A percentile compares a stretch with the other conserved stretches of the same genome.
Conservation (phyloP, 2,329 filamentous ascomycete genomes). For the Fusarium sp. region DNA sequence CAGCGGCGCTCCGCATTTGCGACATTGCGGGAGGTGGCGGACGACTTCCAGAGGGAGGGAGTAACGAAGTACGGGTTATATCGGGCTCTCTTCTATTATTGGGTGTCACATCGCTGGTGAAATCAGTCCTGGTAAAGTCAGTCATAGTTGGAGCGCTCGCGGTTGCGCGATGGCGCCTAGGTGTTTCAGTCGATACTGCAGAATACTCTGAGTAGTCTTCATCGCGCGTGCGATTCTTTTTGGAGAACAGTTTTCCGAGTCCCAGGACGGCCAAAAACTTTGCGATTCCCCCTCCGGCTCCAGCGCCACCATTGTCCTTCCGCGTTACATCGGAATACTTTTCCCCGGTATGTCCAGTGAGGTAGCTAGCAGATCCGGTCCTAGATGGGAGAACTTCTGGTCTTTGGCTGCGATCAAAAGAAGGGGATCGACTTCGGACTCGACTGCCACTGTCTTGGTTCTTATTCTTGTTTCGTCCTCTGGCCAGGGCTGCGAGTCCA, state of each 20-base stretch:
- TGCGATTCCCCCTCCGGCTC: slow-evolving; percentile 64
- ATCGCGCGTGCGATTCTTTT: slow-evolving; percentile 60
- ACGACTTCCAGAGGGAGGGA: slow-evolving; percentile 59
- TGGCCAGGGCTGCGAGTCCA: slow-evolving; percentile 58
- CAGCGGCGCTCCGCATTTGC: slow-evolving; percentile 58
- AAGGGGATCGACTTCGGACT: slow-evolving; percentile 53
- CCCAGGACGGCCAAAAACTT: slow-evolving; percentile 67
- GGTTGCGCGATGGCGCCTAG: slow-evolving; percentile 56
- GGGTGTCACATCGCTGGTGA: slow-evolving; percentile 44
- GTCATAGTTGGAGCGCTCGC: slow-evolving; percentile 54
- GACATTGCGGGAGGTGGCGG: slow-evolving; percentile 50
- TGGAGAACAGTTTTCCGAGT: slow-evolving; percentile 67
- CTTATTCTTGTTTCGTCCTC: slow-evolving; percentile 55
- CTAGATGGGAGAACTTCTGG: slow-evolving; percentile 64
- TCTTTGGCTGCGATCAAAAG: slow-evolving; percentile 49
- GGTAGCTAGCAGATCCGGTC: slow-evolving; percentile 65
- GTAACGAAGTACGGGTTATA: slow-evolving; percentile 51
- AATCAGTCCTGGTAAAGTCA: slow-evolving; percentile 50
- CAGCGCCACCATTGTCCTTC: slow-evolving; percentile 37
- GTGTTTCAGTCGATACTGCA: slow-evolving; percentile 69
- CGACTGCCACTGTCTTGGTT: slow-evolving; percentile 51
- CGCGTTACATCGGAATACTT: slow-evolving; percentile 66
- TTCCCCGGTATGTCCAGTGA: slow-evolving; percentile 59
- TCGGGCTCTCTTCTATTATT: slow-evolving; percentile 41
- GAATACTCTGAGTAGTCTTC: slow-evolving; percentile 73